phyloP scores from a whole-genome alignment of 176 grass and related monocot genomes.

The Phoenix roebelenii region DNA sequence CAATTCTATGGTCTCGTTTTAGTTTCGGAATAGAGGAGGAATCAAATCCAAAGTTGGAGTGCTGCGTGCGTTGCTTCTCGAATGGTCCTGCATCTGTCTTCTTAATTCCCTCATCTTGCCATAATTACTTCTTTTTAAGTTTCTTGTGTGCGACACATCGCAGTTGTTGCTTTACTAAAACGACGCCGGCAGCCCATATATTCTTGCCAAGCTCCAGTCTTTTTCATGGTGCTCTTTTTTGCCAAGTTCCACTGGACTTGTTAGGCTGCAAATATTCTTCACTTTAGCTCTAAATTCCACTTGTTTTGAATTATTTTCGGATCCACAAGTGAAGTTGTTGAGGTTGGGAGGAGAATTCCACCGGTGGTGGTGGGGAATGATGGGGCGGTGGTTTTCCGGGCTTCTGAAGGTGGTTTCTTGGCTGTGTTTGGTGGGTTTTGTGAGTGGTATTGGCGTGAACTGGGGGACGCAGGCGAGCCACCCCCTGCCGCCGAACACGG shows the following conservation, averaged over 20 bases:
- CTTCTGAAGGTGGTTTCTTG: background rate
- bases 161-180: background rate
- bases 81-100: background rate
- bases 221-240: too few species aligned
- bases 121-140: background rate
- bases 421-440: conserved; percentile 1
- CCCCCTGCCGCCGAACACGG: conserved; percentile 15
- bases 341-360: background rate
- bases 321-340: background rate
- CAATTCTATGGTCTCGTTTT: background rate
- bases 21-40: background rate
- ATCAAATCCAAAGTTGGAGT: background rate
- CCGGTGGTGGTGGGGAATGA: background rate
- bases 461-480: conserved; percentile 20
- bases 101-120: background rate
- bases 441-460: conserved; percentile 7
- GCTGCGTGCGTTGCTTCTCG: background rate
- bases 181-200: background rate
- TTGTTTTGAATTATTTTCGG: background rate
- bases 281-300: background rate
- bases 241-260: too few species aligned
- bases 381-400: background rate
- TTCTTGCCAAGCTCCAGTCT: too few species aligned
- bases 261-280: too few species aligned
- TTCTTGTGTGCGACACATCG: background rate